Conservation (phyloP, 2,329 filamentous ascomycete species). For the Phialocephala subalpina region DNA sequence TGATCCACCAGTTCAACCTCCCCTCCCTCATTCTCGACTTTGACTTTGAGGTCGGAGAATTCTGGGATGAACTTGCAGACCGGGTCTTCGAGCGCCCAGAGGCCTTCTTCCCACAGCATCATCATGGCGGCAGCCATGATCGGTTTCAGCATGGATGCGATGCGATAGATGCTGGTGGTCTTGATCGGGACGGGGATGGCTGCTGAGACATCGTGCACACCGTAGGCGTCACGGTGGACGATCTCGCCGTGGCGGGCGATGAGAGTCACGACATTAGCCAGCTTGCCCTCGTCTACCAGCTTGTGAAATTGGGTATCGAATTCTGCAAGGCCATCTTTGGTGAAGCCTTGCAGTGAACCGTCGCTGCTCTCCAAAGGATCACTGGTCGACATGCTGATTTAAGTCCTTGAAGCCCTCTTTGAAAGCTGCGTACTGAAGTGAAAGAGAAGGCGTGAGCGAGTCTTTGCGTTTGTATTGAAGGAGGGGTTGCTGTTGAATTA, state of each 20-base stretch:
- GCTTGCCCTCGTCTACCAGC: conserved; percentile 19
- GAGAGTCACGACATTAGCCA: conserved; percentile 17
- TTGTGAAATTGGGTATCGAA: conserved; percentile 15
- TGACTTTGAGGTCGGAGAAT: conserved; percentile 19
- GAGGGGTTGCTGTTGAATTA: too few species aligned
- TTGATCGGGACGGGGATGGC: conserved; percentile 12
- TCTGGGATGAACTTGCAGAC: conserved; percentile 22
- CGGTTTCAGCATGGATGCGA: conserved; percentile 22
- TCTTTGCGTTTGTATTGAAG: too few species aligned
- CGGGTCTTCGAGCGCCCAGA: conserved; percentile 20
- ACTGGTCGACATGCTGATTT: conserved; percentile 12
- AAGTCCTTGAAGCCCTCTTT: conserved; percentile 7
- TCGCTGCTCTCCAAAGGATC: background rate
- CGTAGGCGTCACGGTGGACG: conserved; percentile 19
- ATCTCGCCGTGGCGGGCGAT: conserved; percentile 21
- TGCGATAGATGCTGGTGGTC: conserved; percentile 21
- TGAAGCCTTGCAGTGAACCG: conserved; percentile 12
- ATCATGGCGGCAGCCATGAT: conserved; percentile 17
- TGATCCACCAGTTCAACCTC: conserved; percentile 13
- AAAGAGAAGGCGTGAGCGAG: too few species aligned
- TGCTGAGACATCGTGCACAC: conserved; percentile 20
- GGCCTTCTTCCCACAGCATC: conserved; percentile 22
- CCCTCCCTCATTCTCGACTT: conserved; percentile 14
- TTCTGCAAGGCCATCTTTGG: conserved; percentile 21
- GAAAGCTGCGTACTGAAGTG: background rate